Evolutionary conservation across 2,329 filamentous ascomycete genomes (phyloP).

Genomic region (Fonsecaea erecta): DNA sequence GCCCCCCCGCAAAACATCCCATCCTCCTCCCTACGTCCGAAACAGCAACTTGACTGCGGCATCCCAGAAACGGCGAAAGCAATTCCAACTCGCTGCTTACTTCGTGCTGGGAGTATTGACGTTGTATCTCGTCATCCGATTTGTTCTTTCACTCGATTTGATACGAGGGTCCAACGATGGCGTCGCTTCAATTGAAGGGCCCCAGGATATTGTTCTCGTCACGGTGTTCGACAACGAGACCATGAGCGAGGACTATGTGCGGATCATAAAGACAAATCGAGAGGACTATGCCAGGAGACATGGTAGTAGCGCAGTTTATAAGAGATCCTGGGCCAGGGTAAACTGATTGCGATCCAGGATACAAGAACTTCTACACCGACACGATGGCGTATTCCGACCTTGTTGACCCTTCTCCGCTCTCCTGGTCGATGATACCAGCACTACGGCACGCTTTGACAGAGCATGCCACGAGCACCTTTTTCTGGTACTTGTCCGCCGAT

Average conservation of each 20-base stretch:
- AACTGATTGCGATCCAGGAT: slow-evolving; percentile 62
- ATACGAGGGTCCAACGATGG: slow-evolving; percentile 39
- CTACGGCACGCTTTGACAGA: slow-evolving; percentile 85
- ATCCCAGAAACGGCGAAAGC: slow-evolving; percentile 59
- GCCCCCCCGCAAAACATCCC: slow-evolving; percentile 81
- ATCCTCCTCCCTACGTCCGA: slow-evolving; percentile 71
- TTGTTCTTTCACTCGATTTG: slow-evolving; percentile 43
- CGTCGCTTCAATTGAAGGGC: slow-evolving; percentile 47
- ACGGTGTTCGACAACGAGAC: slow-evolving; percentile 75
- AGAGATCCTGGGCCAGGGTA: neutral
- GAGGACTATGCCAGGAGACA: slow-evolving; percentile 82
- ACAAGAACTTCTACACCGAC: slow-evolving; percentile 80
- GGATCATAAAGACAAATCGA: slow-evolving; percentile 79
- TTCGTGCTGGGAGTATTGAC: slow-evolving; percentile 60
- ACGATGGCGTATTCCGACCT: slow-evolving; percentile 54
- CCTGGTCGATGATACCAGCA: slow-evolving; percentile 74
- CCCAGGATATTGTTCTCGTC: slow-evolving; percentile 72
- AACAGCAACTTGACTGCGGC: slow-evolving; percentile 43
- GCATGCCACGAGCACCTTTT: slow-evolving; percentile 74
- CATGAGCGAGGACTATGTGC: slow-evolving; percentile 69
- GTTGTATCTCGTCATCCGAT: slow-evolving; percentile 65
- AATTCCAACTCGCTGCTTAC: slow-evolving; percentile 64
- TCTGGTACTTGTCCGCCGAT: slow-evolving; percentile 87
- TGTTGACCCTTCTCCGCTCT: slow-evolving; percentile 49
- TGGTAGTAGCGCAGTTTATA: slow-evolving; percentile 70